Conservation (phyloP, 2,329 filamentous ascomycete genomes). For the Ascocoryne sarcoides region DNA sequence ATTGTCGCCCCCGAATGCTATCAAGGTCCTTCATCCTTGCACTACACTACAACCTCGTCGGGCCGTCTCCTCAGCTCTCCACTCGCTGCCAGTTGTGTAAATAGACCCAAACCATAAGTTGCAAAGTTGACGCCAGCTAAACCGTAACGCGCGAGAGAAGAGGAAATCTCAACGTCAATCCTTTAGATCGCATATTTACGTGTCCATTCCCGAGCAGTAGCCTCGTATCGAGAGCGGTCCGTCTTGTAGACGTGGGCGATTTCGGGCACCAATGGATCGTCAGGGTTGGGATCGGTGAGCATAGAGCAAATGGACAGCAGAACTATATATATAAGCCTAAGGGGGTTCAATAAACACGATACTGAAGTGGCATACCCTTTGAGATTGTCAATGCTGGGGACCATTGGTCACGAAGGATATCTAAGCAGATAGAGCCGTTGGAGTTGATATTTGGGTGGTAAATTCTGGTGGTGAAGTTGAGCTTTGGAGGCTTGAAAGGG, state of each 20-base stretch:
- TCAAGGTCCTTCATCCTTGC: slow-evolving; percentile 5
- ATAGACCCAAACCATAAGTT: slow-evolving; percentile 15
- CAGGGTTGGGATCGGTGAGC: slow-evolving; percentile 98
- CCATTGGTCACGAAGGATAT: slow-evolving; percentile 98
- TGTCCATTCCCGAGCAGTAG: slow-evolving; percentile 95
- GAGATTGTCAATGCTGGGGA: slow-evolving; percentile 96
- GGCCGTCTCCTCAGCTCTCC: slow-evolving; percentile 1
- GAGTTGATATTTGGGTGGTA: slow-evolving; percentile 99
- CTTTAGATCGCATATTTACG: slow-evolving; percentile 91
- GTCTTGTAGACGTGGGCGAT: slow-evolving; percentile 99
- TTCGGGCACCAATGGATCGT: slow-evolving; percentile 96
- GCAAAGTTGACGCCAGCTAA: slow-evolving; percentile 24
- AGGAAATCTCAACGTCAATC: slow-evolving; percentile 10
- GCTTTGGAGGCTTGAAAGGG: slow-evolving; percentile 99
- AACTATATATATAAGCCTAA: slow-evolving; percentile 49
- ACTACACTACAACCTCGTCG: slow-evolving; percentile 1
- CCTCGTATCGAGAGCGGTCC: slow-evolving; percentile 90
- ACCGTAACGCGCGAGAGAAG: slow-evolving; percentile 19
- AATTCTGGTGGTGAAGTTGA: slow-evolving; percentile 99
- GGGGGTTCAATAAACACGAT: background rate
- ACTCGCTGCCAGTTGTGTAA: slow-evolving; percentile 7
- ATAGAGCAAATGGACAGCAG: slow-evolving; percentile 98
- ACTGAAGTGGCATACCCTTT: slow-evolving; percentile 59
- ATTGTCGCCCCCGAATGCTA: slow-evolving; percentile 19
- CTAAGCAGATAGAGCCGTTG: slow-evolving; percentile 97